Base-by-base conservation (phyloP, 148 eudicot species). In the Chenopodium formosanum region DNA sequence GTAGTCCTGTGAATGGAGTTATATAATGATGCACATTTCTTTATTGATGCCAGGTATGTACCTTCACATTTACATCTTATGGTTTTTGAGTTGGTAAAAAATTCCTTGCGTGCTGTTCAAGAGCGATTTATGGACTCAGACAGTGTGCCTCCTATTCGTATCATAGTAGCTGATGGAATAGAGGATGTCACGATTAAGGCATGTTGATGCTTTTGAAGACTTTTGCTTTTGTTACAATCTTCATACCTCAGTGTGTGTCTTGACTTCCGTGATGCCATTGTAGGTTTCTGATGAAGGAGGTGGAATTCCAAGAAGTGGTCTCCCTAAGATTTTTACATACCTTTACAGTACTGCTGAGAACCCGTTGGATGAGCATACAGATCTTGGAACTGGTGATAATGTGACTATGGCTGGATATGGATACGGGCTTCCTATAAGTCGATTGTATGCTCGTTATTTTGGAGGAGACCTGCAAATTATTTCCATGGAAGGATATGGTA, bases 201-300 rank as follows among this genome's bases (percentile, higher is more conserved):
- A 89, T 66, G 89, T 73, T 75, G 34, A 47, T 73, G 7, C 9
- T 7, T 40, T 25, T n/a, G 44, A 23, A 34, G 25, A 47, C 34
- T 62, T 78, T 11, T 7, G 16, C 44, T 64, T 48, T 73, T 32
- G 19, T 62, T 31, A 31, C 77, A 23, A 65, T 44, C 44, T 46
- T 29, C 14, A 34, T 6, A 5, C 11, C 50, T 17, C 34, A 16
- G 2, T 76, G 37, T 52, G 6, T 37, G 46, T 56, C 46, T 22
- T 11, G 32, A 77, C 67, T 29, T 2, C 50, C 32, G 65, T 14
- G 32, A 70, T 80, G 66, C 27, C 48, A 44, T 58, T 87, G 29
- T 83, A 95, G 99, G 93, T 96, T 48, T 97, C 98, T 16, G 99
- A 97, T 87, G 97, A 97, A 91, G 99, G 99, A n/a, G 99, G 99